phyloP scores from a whole-genome alignment of 768 basidiomycete genomes.

The Kwoniella dendrophila region DNA sequence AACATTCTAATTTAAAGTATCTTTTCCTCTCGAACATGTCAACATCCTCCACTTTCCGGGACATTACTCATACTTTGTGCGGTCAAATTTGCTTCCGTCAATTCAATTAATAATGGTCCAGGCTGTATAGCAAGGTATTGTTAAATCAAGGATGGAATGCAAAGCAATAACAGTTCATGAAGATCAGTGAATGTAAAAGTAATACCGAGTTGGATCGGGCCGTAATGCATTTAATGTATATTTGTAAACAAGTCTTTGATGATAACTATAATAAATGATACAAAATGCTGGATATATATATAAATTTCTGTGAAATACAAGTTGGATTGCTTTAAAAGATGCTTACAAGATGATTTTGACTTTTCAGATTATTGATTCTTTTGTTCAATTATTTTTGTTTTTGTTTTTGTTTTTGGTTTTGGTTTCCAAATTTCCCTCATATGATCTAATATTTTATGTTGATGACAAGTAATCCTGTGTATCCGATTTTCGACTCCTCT shows the following conservation, averaged over 20 bases:
- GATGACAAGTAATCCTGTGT: neutral
- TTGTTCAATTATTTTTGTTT: neutral
- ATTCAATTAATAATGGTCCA: no score
- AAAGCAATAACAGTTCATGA: no score
- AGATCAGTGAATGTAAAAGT: no score
- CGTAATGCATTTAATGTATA: neutral
- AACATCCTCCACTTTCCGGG: no score
- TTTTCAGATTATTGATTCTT: neutral
- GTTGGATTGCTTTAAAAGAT: constrained; percentile 20
- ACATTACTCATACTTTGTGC: no score
- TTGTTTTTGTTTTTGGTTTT: neutral
- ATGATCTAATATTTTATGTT: neutral
- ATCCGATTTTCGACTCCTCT: neutral
- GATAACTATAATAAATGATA: constrained; percentile 2
- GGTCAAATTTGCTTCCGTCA: no score
- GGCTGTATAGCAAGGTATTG: no score
- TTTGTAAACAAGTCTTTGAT: constrained; percentile 1
- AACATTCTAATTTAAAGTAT: no score
- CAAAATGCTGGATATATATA: constrained; percentile 21
- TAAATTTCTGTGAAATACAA: constrained; percentile 13
- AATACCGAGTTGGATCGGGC: constrained; percentile 26
- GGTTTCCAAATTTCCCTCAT: neutral
- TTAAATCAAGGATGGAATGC: no score
- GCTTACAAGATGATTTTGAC: constrained; percentile 3
- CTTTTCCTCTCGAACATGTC: no score